Conservation (phyloP, 495 filamentous ascomycete genomes). For the Aspergillus steynii region DNA sequence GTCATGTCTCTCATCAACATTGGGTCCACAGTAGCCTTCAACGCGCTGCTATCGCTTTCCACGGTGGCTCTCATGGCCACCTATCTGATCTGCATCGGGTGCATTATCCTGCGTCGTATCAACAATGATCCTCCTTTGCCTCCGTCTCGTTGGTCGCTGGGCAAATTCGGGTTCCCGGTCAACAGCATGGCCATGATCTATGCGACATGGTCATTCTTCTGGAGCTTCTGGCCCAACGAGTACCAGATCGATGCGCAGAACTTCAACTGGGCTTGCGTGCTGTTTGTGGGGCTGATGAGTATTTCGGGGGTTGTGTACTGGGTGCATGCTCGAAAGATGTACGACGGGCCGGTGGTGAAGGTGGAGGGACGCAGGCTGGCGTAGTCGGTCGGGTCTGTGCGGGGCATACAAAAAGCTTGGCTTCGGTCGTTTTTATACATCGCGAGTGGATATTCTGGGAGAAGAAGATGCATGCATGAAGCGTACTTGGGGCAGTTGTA, state of each 20-base stretch:
- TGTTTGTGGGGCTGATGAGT: conserved; percentile 39
- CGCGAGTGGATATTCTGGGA: too few relatives aligned
- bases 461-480: too few relatives aligned
- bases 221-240: conserved; percentile 43
- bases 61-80: conserved; percentile 41
- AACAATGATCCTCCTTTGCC: conserved; percentile 42
- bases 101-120: conserved; percentile 37
- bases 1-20: conserved; percentile 42
- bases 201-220: conserved; percentile 41
- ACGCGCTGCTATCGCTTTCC: conserved; percentile 46
- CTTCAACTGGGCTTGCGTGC: conserved; percentile 54
- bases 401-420: too few relatives aligned
- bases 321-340: conserved; percentile 26
- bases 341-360: conserved; percentile 29
- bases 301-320: conserved; percentile 37
- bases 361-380: conserved; percentile 11
- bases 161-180: conserved; percentile 29
- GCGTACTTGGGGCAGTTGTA: too few relatives aligned
- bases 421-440: too few relatives aligned
- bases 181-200: conserved; percentile 41
- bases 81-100: conserved; percentile 42
- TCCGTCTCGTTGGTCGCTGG: conserved; percentile 42
- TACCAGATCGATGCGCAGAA: conserved; percentile 38
- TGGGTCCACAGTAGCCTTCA: conserved; percentile 45
- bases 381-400: not conserved